Percentiles rank a stretch among this genome's conserved stretches.
Evolutionary conservation across 202 grass and related monocot genomes (phyloP).

Genomic region (Carex arenaria): DNA sequence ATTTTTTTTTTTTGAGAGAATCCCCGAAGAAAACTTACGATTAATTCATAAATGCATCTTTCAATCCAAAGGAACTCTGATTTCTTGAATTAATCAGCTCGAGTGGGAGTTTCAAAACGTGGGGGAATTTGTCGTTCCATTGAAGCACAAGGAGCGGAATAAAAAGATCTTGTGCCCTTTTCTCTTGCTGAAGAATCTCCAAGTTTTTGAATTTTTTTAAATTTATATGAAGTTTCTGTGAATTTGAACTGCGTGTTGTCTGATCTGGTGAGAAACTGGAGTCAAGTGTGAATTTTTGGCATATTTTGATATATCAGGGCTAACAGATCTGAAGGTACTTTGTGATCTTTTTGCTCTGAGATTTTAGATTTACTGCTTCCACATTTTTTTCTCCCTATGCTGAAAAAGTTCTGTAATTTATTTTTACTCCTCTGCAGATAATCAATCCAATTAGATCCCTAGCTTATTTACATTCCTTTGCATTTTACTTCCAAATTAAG

Average conservation of each 20-base stretch:
- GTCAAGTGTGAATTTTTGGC: constrained; percentile 12
- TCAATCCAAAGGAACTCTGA: background rate
- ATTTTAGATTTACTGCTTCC: constrained; percentile 1
- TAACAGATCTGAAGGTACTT: constrained; percentile 22
- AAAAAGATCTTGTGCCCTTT: background rate
- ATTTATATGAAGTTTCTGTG: background rate
- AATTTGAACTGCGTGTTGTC: background rate
- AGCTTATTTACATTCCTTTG: background rate
- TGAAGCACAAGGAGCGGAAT: background rate
- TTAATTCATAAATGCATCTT: background rate
- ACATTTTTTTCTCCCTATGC: background rate
- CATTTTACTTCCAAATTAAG: background rate
- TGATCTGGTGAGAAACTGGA: constrained; percentile 3
- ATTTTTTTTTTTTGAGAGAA: too few relatives aligned
- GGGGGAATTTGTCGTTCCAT: background rate
- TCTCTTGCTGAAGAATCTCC: background rate
- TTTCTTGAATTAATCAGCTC: background rate
- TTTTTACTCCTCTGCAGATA: constrained; percentile 4
- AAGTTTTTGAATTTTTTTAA: background rate
- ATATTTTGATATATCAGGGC: background rate
- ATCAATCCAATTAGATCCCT: background rate
- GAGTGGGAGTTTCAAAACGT: background rate
- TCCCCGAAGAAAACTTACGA: background rate
- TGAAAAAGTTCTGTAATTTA: background rate
- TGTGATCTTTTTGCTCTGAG: background rate